Base-by-base conservation (phyloP, 352 stramenopile species). In the Globisporangium polare region DNA sequence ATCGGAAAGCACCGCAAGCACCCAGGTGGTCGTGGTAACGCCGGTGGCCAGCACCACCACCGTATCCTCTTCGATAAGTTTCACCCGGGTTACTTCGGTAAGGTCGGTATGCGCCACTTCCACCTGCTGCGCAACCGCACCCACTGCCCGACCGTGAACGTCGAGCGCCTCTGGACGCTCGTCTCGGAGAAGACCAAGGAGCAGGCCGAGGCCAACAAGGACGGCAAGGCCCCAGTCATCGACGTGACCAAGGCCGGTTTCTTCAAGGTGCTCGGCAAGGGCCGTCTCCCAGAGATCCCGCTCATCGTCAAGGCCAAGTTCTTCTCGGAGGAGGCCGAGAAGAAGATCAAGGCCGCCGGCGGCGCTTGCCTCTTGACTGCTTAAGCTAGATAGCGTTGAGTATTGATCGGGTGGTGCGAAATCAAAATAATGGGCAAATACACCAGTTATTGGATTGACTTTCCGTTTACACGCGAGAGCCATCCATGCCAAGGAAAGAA, bases 21-120 rank as follows among this genome's bases (percentile, higher is more conserved):
- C 86, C 97, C 98, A 57, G 97, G 97, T 96, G 98, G 98, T 96
- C 97, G 98, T 70, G 98, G 98, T 99, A 99, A 99, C 89, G 98
- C 98, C 70, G 98, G 98, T 98, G 98, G 98, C 81, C 97, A 99
- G 83, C 98, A 99, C 81, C 98, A 99, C 85, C 97, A 99, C 90
- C 94, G 98, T 71, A 99, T 99, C 84, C 88, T 99, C 50, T 98
- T 99, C 75, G 98, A 99, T 91, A 99, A 99, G 89, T 99, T 98
- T 80, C 97, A 99, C 78, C 97, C 98, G 80, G 98, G 98, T 97
- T 99, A 99, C 90, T 99, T 99, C 74, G 98, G 98, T 94, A 99
- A 99, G 90, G 97, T 99, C 66, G 98, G 98, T 96, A 99, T 99
- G 97, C 93, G 98, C 72, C 97, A 98, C 60, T 99, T 99, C 83